Base-by-base conservation (phyloP, 352 stramenopile genomes). In the Phytophthora melonis region DNA sequence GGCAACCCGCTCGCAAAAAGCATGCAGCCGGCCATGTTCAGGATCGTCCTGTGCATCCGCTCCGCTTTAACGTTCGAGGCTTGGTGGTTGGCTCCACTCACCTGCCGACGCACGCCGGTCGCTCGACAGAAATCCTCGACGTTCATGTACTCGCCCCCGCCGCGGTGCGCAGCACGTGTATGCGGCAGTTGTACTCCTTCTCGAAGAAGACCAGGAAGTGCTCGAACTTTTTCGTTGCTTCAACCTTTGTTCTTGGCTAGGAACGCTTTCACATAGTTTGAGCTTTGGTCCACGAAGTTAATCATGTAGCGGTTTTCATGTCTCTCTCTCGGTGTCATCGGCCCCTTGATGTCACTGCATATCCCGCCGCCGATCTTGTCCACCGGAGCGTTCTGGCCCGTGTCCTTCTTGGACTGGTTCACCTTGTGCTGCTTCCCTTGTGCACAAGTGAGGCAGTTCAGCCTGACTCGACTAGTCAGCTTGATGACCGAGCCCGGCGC, bases 1-100 rank as follows among this genome's bases (percentile, higher is more conserved):
- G 69, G 32, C 0, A 83, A 36, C 5, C 62, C 63, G 14, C 65
- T 72, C 2, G 21, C 62, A 19, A 83, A 78, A 1, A 83, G 5
- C 58, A 78, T 75, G 55, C 65, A 79, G 10, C 66, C 1, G 9
- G 34, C 34, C 34, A 41, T 41, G 34, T 41, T 41, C 9, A 41
- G 9, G 8, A 41, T 41, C 13, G 3, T 18, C 5, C 36, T 10
- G 0, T 25, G 23, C 23, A 25, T 25, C 23, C 23, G 23, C 23
- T 43, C 36, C 54, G 58, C 49, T 80, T 75, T 1, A 19, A 66
- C 66, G 45, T 79, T 81, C 0, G 10, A 34, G 5, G 62, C 65
- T 16, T 68, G 49, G 39, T 73, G 81, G 7, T 56, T 45, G 39
- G 39, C 11, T 45, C n/a, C 39, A 45, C 1, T n/a, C 1, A 45